Percentiles rank a stretch among this genome's conserved stretches.
These are phyloP conservation scores for Coprinopsis sp. DNA, from an alignment of 768 basidiomycete species.

Conservation along the genomic window DNA sequence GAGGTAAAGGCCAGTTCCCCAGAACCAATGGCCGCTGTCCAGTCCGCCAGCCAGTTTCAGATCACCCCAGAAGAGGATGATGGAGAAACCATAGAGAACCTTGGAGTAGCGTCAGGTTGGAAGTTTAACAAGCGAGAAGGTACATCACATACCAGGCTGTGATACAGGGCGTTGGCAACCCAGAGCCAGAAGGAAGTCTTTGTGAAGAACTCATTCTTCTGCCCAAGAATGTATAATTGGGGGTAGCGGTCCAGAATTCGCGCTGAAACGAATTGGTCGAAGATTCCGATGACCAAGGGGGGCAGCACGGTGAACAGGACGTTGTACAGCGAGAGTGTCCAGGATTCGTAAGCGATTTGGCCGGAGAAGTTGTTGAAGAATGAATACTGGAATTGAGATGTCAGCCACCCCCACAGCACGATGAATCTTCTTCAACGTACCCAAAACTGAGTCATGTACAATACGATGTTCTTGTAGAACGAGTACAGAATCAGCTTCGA, in stretches of 20 bases:
- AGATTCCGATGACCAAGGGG: slow-evolving; percentile 94
- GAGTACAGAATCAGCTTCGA: slow-evolving; percentile 96
- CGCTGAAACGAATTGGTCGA: slow-evolving; percentile 98
- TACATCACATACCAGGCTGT: slow-evolving; percentile 64
- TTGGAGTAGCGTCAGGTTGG: slow-evolving; percentile 26
- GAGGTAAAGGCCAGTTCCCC: slow-evolving; percentile 96
- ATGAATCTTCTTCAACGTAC: too few species aligned
- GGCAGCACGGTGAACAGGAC: slow-evolving; percentile 95
- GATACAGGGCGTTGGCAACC: slow-evolving; percentile 85
- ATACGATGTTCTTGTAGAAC: slow-evolving; percentile 97
- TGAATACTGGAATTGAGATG: slow-evolving; percentile 65
- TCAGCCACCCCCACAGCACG: neutral
- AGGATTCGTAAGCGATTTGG: slow-evolving; percentile 97
- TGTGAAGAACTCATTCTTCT: slow-evolving; percentile 91
- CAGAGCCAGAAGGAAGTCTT: slow-evolving; percentile 90
- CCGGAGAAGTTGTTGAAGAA: slow-evolving; percentile 99
- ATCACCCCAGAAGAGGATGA: slow-evolving; percentile 92
- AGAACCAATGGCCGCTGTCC: slow-evolving; percentile 96
- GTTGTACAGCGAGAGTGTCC: slow-evolving; percentile 97
- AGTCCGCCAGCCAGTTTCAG: slow-evolving; percentile 74
- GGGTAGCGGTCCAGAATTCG: slow-evolving; percentile 96
- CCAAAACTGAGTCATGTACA: slow-evolving; percentile 99
- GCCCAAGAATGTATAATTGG: slow-evolving; percentile 91
- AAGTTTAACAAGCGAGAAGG: neutral
- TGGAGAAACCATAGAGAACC: slow-evolving; percentile 84